Evolutionary conservation across 1,284 basidiomycete species (phyloP), one percentile per base, ranked within the genome.

Genomic region (Boletus smithii): DNA sequence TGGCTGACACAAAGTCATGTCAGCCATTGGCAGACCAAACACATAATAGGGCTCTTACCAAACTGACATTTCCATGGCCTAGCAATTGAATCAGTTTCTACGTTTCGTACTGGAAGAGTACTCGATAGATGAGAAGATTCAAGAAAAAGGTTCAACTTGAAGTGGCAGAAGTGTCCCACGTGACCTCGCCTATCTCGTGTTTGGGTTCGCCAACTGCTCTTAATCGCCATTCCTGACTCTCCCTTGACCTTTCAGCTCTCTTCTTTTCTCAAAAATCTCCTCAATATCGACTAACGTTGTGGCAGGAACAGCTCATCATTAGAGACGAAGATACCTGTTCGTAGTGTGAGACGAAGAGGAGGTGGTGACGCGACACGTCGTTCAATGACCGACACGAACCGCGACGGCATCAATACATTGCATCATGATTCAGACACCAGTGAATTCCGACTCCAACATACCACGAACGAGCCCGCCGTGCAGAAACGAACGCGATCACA

Each of bases 401-500:
- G 37, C 46, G 18, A 49, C 46, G 42, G 42, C 23, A 46, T 34
- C 24, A 29, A 41, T 23, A 48, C 36, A 38, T n/a, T n/a, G n/a
- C 27, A 38, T 35, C 42, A 33, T 46, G 32, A 39, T 39, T 31
- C 36, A 32, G 35, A 46, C 26, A 11, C 42, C 24, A 9, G 45
- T 37, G 17, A 37, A 38, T n/a, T 14, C 22, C 36, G 39, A 57
- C 20, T 32, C 23, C 16, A 38, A 37, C 34, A n/a, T n/a, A n/a
- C n/a, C n/a, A n/a, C n/a, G n/a, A n/a, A n/a, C n/a, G n/a, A n/a
- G n/a, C n/a, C n/a, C n/a, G n/a, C n/a, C n/a, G n/a, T n/a, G n/a
- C n/a, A 46, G 39, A 73, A 67, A 61, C 71, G 75, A 52, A 80
- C 76, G 14, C 69, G 79, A 54, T 81, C 79, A 30, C 76, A 77